phyloP scores from a whole-genome alignment of 225 moss, liverwort and hornwort species.

The Bryum argenteum region DNA sequence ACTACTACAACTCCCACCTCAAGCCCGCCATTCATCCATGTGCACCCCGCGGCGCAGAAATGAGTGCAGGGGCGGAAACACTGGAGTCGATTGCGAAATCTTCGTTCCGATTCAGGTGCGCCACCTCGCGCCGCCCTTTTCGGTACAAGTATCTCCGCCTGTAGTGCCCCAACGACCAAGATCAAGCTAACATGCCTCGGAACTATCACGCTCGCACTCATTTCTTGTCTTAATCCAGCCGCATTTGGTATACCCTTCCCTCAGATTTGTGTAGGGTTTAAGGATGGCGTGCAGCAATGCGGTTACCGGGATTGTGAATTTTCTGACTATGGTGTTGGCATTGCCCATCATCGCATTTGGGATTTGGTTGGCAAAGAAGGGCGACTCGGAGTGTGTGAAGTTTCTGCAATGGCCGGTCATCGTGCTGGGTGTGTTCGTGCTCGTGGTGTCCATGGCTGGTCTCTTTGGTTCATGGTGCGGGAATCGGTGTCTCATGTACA shows the following conservation, averaged over 20 bases:
- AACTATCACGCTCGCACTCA: neutral
- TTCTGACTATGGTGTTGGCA: slow-evolving; percentile 53
- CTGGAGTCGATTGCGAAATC: neutral
- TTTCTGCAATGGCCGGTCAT: slow-evolving; percentile 95
- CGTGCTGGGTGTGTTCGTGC: slow-evolving; percentile 69
- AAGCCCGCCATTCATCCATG: neutral
- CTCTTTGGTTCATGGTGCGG: slow-evolving; percentile 71
- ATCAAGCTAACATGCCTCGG: neutral
- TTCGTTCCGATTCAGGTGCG: neutral
- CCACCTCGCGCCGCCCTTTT: neutral
- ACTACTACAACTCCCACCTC: neutral
- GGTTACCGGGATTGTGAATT: slow-evolving; percentile 66
- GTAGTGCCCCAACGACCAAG: neutral
- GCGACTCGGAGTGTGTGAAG: slow-evolving; percentile 69
- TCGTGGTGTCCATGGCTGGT: slow-evolving; percentile 76
- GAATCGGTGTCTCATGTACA: slow-evolving; percentile 60
- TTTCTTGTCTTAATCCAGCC: no score
- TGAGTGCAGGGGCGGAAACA: neutral
- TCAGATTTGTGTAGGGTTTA: neutral
- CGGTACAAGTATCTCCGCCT: neutral
- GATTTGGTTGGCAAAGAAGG: slow-evolving; percentile 80
- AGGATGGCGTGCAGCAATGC: slow-evolving; percentile 67
- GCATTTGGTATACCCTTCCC: neutral
- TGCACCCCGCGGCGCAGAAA: neutral
- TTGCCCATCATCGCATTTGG: slow-evolving; percentile 74